Conservation (phyloP, 1,284 basidiomycete genomes). For the Ceratobasidium sp. region DNA sequence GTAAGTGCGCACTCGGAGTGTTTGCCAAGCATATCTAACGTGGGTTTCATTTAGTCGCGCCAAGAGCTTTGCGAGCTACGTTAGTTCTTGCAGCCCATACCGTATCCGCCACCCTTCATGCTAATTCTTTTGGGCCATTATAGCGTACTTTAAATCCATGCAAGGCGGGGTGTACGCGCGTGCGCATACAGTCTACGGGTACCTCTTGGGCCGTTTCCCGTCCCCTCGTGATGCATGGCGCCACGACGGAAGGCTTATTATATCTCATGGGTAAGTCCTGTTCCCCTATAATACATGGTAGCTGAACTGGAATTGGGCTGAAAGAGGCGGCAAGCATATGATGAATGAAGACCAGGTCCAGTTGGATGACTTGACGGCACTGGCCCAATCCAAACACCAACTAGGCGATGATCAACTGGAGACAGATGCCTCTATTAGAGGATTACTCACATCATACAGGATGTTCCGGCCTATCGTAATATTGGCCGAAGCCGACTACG, state of each 20-base stretch:
- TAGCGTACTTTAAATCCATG: constrained; percentile 44
- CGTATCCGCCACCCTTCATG: background rate
- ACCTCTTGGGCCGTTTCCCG: constrained; percentile 41
- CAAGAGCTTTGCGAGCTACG: constrained; percentile 41
- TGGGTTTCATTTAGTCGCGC: constrained; percentile 11
- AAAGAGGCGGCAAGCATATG: constrained; percentile 38
- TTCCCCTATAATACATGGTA: too few relatives aligned
- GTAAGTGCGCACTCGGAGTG: background rate
- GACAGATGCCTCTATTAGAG: constrained; percentile 28
- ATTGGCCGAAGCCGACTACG: constrained; percentile 38
- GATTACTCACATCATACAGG: constrained; percentile 33
- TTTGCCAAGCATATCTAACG: background rate
- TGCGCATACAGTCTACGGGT: constrained; percentile 41
- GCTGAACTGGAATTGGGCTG: background rate
- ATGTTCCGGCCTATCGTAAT: constrained; percentile 37
- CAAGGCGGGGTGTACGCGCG: constrained; percentile 39
- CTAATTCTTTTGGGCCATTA: background rate
- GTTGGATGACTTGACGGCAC: constrained; percentile 1
- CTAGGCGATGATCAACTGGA: constrained; percentile 42
- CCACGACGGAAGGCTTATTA: constrained; percentile 38
- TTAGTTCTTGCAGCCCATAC: background rate
- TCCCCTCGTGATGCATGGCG: constrained; percentile 41
- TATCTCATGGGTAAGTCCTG: constrained; percentile 34
- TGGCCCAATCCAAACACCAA: constrained; percentile 18
- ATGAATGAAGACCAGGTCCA: constrained; percentile 18